Conservation (phyloP, 177 flowering plant species). For the Vitis hybrid region DNA sequence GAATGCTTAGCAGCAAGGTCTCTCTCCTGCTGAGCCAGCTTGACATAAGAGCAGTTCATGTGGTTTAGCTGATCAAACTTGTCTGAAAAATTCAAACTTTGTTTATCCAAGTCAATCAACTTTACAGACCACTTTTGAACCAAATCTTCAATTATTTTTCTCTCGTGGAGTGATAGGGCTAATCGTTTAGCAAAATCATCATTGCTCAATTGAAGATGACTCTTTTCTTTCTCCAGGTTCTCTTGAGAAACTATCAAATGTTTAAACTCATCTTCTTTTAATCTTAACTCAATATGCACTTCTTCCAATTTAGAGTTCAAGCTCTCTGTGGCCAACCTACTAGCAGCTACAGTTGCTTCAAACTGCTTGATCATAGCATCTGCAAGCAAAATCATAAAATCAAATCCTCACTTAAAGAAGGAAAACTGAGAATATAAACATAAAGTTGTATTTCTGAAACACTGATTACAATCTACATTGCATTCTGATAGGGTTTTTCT, state of each 20-base stretch:
- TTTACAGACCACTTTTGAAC: slow-evolving; percentile 36
- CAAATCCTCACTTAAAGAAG: neutral
- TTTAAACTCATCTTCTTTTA: slow-evolving; percentile 55
- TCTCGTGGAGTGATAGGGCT: slow-evolving; percentile 45
- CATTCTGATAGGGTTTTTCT: neutral
- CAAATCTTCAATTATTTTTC: slow-evolving; percentile 45
- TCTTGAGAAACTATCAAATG: slow-evolving; percentile 37
- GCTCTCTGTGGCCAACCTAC: slow-evolving; percentile 38
- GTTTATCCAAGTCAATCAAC: slow-evolving; percentile 59
- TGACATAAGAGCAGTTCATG: slow-evolving; percentile 44
- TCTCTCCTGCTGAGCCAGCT: slow-evolving; percentile 55
- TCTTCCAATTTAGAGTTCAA: slow-evolving; percentile 55
- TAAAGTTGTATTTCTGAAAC: neutral
- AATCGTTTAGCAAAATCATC: slow-evolving; percentile 42
- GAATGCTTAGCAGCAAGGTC: slow-evolving; percentile 47
- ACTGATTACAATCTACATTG: too few species aligned
- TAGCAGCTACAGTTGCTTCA: slow-evolving; percentile 53
- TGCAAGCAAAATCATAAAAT: slow-evolving; percentile 23
- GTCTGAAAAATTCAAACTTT: slow-evolving; percentile 42
- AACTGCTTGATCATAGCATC: slow-evolving; percentile 60
- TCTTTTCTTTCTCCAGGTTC: slow-evolving; percentile 69
- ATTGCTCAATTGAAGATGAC: slow-evolving; percentile 46
- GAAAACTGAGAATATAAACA: neutral
- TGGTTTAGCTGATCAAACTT: slow-evolving; percentile 56
- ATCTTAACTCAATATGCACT: slow-evolving; percentile 42